phyloP scores from a whole-genome alignment of 768 basidiomycete species.

The Porphyrellus cyaneotinctus region DNA sequence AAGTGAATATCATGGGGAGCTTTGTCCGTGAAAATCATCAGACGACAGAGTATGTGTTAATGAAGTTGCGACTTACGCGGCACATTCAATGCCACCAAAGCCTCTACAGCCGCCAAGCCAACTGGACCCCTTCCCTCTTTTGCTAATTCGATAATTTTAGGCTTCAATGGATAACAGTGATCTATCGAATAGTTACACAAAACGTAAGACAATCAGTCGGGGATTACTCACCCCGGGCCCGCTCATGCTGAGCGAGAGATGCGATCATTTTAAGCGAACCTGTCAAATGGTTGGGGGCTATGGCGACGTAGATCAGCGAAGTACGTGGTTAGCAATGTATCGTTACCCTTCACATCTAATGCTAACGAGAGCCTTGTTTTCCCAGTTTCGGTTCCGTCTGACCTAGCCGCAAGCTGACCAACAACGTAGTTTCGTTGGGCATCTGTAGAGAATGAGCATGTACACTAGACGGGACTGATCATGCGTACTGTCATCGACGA shows the following conservation, averaged over 20 bases:
- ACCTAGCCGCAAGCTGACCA: background rate
- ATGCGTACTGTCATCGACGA: slow-evolving; percentile 1
- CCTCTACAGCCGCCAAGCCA: slow-evolving; percentile 6
- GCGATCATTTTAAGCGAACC: slow-evolving; percentile 1
- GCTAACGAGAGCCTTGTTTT: background rate
- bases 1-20: background rate
- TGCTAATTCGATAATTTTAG: background rate
- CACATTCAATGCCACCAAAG: background rate
- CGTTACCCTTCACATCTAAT: slow-evolving; percentile 4
- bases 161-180: background rate
- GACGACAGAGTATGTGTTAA: background rate
- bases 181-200: background rate
- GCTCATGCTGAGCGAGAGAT: background rate
- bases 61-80: background rate
- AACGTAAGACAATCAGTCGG: background rate
- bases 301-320: background rate
- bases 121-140: background rate
- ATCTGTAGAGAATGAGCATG: background rate
- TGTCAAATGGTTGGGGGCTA: background rate
- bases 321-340: background rate
- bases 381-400: background rate
- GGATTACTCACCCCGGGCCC: background rate
- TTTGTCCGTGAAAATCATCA: background rate
- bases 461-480: background rate
- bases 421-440: background rate